A percentile compares a stretch with the other conserved stretches of the same genome.
Evolutionary conservation across 2,329 filamentous ascomycete genomes (phyloP).

Genomic region (Ophiostoma montium): DNA sequence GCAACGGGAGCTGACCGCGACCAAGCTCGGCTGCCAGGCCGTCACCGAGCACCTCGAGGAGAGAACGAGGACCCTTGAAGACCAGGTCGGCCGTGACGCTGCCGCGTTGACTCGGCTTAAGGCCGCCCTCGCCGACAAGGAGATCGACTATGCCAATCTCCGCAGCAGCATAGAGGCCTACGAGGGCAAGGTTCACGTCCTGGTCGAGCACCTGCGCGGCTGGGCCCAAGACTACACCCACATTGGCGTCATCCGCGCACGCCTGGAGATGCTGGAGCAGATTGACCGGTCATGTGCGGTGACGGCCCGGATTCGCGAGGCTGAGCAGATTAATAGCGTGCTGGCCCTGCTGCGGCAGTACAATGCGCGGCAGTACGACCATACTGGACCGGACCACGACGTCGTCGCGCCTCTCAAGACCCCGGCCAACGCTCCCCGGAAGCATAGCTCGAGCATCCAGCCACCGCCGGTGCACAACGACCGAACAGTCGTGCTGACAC

Average conservation of each 20-base stretch:
- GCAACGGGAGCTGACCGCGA: constrained; percentile 5
- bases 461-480: constrained; percentile 5
- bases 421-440: not conserved
- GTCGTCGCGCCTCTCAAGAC: not conserved
- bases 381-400: too few species aligned
- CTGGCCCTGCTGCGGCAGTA: constrained; percentile 7
- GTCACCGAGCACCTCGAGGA: not conserved
- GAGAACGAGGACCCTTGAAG: not conserved
- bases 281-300: constrained; percentile 2
- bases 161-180: constrained; percentile 4
- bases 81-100: not conserved
- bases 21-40: not conserved
- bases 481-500: not conserved
- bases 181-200: constrained; percentile 1
- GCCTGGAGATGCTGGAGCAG: constrained; percentile 7
- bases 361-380: not conserved
- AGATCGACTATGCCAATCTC: constrained; percentile 4
- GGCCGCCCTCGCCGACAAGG: constrained; percentile 3
- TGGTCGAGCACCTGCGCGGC: constrained; percentile 6
- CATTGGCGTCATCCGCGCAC: constrained; percentile 3
- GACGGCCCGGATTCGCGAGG: constrained; percentile 4
- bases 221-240: constrained; percentile 10
- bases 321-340: constrained; percentile 4
- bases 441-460: constrained; percentile 1
- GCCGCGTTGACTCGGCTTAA: constrained; percentile 5